Percentiles rank a stretch among this genome's conserved stretches.
phyloP scores from a whole-genome alignment of 257 asterid species.

The Hygrophila difformis region DNA sequence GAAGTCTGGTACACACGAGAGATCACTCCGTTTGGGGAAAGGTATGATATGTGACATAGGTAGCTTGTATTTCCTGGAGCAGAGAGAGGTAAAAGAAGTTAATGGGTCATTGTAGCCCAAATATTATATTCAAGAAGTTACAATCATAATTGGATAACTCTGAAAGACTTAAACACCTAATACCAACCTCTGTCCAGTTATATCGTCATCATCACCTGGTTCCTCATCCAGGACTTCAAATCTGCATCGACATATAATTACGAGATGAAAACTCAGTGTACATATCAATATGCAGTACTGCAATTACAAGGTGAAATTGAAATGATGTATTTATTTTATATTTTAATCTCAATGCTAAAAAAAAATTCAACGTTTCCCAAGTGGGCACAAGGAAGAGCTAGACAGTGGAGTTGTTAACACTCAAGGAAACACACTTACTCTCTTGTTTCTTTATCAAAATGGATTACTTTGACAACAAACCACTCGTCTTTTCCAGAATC shows the following conservation, averaged over 20 bases:
- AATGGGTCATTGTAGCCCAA: background rate
- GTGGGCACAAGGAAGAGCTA: background rate
- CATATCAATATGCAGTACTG: background rate
- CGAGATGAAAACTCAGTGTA: constrained; percentile 8
- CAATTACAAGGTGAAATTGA: background rate
- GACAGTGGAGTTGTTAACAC: background rate
- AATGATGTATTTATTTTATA: background rate
- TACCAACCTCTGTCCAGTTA: constrained; percentile 71
- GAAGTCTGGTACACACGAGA: constrained; percentile 55
- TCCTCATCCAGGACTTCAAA: constrained; percentile 96
- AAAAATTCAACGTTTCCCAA: background rate
- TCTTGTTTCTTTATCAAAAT: constrained; percentile 86
- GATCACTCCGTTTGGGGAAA: constrained; percentile 78
- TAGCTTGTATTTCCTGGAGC: constrained; percentile 82
- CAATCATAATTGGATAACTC: background rate
- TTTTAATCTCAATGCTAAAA: no score
- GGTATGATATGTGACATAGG: constrained; percentile 87
- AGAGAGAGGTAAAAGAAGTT: constrained; percentile 12
- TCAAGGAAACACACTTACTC: constrained; percentile 44
- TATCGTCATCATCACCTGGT: constrained; percentile 97
- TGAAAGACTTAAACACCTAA: background rate
- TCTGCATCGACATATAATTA: constrained; percentile 27
- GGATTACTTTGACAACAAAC: constrained; percentile 92
- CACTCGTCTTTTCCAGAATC: constrained; percentile 89
- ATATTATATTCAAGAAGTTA: background rate